Evolutionary conservation across 176 grass and related monocot species (phyloP).

Genomic region (Puya raimondii): DNA sequence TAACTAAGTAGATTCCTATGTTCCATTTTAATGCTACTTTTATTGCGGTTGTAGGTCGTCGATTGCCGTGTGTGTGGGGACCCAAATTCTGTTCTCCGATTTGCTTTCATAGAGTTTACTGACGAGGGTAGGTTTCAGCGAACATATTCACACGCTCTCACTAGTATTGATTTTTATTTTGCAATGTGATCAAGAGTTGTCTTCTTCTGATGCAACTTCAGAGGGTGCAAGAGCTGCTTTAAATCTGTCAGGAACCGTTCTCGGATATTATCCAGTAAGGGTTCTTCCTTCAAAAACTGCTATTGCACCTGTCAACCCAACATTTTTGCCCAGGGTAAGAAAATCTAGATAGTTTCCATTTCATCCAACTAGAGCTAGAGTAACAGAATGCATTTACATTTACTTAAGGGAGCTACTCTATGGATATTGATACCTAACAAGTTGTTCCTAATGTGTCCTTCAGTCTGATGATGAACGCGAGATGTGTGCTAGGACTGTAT

Average conservation of each 20-base stretch:
- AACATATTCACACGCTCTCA: slow-evolving; percentile 20
- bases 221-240: slow-evolving; percentile 81
- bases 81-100: slow-evolving; percentile 96
- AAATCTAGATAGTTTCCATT: slow-evolving; percentile 12
- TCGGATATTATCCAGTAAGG: slow-evolving; percentile 96
- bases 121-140: slow-evolving; percentile 66
- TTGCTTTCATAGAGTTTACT: slow-evolving; percentile 99
- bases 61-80: slow-evolving; percentile 98
- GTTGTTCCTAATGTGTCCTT: slow-evolving; percentile 8
- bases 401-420: background rate
- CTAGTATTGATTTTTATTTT: background rate
- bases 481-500: slow-evolving; percentile 98
- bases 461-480: slow-evolving; percentile 97
- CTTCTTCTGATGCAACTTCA: slow-evolving; percentile 22
- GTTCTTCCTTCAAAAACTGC: slow-evolving; percentile 98
- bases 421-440: background rate
- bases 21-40: slow-evolving; percentile 7
- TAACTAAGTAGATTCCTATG: background rate
- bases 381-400: too few relatives aligned
- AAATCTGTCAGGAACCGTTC: slow-evolving; percentile 83
- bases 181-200: background rate
- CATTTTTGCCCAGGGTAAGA: slow-evolving; percentile 86
- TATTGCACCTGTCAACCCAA: slow-evolving; percentile 92
- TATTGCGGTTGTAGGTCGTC: slow-evolving; percentile 58
- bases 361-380: too few relatives aligned